Evolutionary conservation across 1,139 yeast species (phyloP).

Genomic region (Kodamaea plutei): DNA sequence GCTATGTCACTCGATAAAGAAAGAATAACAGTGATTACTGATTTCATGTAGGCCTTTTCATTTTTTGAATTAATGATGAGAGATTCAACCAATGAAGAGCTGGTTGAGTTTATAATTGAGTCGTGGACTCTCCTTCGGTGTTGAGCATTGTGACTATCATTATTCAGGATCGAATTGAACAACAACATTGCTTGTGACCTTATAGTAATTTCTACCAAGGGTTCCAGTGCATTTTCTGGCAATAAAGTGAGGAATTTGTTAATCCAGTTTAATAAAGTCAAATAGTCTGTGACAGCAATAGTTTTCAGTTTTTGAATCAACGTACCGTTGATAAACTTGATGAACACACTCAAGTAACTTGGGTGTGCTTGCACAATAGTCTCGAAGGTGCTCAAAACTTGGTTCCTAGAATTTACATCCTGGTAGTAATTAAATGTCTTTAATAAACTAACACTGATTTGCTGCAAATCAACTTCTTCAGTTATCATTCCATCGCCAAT

Average conservation of each 20-base stretch:
- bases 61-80: constrained; percentile 10
- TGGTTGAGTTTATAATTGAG: constrained; percentile 39
- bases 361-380: constrained; percentile 28
- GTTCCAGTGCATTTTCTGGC: constrained; percentile 6
- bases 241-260: constrained; percentile 29
- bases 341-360: constrained; percentile 29
- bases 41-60: constrained; percentile 7
- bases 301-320: constrained; percentile 27
- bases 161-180: constrained; percentile 14
- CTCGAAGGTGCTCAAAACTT: constrained; percentile 34
- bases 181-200: constrained; percentile 22
- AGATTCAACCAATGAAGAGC: constrained; percentile 21
- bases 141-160: constrained; percentile 14
- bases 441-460: constrained; percentile 28
- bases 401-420: constrained; percentile 44
- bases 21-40: constrained; percentile 6
- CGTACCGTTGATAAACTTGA: constrained; percentile 33
- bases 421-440: constrained; percentile 48
- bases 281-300: constrained; percentile 51
- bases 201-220: constrained; percentile 13
- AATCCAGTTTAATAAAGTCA: constrained; percentile 57
- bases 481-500: constrained; percentile 15
- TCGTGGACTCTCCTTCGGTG: constrained; percentile 49
- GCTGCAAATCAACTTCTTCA: constrained; percentile 17
- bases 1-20: constrained; percentile 9